Base-by-base conservation (phyloP, 164 flowering plant species). In the Aristolochia californica region DNA sequence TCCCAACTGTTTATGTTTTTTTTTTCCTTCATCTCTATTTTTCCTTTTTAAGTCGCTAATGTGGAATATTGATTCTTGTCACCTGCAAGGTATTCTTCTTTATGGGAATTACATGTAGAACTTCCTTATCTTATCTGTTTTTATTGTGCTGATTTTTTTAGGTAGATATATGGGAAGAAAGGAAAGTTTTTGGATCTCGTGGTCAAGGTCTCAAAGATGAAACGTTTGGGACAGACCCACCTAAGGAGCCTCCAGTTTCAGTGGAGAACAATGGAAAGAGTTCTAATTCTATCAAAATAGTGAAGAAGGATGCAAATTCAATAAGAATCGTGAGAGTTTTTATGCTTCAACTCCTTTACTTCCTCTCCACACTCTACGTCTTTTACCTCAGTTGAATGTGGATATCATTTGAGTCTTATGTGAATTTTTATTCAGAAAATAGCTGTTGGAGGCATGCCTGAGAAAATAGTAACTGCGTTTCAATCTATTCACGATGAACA, bases 131-230 rank as follows among this genome's bases (percentile, higher is more conserved):
- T 34, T 34, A 34, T 34, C 40, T 34, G 4, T 23, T 50, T 50
- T 0, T 4, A 16, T 49, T 49, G 1, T 22, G 1, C 15, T 14
- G 5, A 30, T 48, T 55, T 43, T 27, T 58, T 45, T 60, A 91
- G 98, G 85, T 88, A 58, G 78, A 73, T 61, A 91, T 91, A 64
- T 91, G 98, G 98, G 95, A 88, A 55, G 98, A 88, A 64, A 76
- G 98, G 68, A 91, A 83, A 75, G 98, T 91, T 24, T 91, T 91
- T 74, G 98, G 98, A 60, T 91, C 98, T 54, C 80, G 96, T 21
- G 95, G 85, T 40, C 82, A 75, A 59, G 75, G 75, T 71, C 88
- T 91, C 44, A 91, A 88, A 71, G 91, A 81, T 74, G 88, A 76
- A 67, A 67, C 88, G 72, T 60, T 84, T 68, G 83, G 82, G 38